Percentiles rank a stretch among this genome's conserved stretches.
Conservation (phyloP, 169 alveolate species). For the Plasmodium gonderi region DNA sequence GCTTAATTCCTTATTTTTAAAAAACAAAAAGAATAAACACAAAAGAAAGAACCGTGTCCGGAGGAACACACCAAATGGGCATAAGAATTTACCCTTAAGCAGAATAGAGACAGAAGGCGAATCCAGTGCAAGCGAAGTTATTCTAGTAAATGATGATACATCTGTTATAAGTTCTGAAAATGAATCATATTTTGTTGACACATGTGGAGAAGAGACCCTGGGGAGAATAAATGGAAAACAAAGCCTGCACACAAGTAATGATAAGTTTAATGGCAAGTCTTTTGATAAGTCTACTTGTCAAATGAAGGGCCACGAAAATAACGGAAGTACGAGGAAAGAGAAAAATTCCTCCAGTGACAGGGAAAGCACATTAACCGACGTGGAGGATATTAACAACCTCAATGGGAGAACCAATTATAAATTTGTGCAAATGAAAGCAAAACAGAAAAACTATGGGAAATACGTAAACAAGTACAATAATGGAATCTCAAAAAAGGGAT, state of each 20-base stretch:
- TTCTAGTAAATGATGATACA: not conserved
- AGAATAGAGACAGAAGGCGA: not conserved
- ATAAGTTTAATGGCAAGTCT: too few relatives aligned
- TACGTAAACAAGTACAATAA: not conserved
- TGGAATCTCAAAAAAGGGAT: not conserved
- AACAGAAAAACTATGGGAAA: not conserved
- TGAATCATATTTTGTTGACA: slow-evolving; percentile 14
- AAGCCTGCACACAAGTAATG: too few relatives aligned
- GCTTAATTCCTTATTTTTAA: slow-evolving; percentile 2
- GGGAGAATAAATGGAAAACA: not conserved
- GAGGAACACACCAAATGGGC: not conserved
- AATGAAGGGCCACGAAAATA: not conserved
- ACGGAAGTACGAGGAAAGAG: not conserved
- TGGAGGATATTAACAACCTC: slow-evolving; percentile 54
- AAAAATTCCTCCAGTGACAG: not conserved
- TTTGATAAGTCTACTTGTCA: too few relatives aligned
- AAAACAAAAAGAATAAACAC: slow-evolving; percentile 1
- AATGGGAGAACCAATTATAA: slow-evolving; percentile 21
- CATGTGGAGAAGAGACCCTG: not conserved
- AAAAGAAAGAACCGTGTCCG: not conserved
- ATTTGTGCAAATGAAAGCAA: slow-evolving; percentile 52
- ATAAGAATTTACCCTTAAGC: not conserved
- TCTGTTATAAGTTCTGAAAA: not conserved
- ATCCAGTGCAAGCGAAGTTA: not conserved
- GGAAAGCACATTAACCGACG: slow-evolving; percentile 29